Base-by-base conservation (phyloP, 2,329 filamentous ascomycete species). In the Pseudogymnoascus pannorum region DNA sequence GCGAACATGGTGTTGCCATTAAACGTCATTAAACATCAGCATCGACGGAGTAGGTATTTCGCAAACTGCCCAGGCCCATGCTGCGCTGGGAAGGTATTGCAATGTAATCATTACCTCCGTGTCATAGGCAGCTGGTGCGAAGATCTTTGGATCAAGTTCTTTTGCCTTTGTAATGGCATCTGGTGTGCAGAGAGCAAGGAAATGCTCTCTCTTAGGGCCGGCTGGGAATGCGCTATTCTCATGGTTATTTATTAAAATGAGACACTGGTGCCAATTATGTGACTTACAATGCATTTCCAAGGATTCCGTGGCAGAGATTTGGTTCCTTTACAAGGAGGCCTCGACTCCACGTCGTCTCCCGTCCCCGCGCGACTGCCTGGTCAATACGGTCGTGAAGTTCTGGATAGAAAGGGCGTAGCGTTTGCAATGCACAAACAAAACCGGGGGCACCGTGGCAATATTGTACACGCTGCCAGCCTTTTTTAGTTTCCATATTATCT, bases 371-470 rank as follows among this genome's bases (percentile, higher is more conserved):
- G 18, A 87, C 77, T 2, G 81, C 80, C 22, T 68, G 71, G 22
- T 82, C 78, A 62, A 87, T 85, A 40, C 78, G 77, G 0, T 77
- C 75, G 18, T 77, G 71, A 7, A 87, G 73, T 1, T 74, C 75
- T 0, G 83, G 81, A 63, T 86, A 88, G 68, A 81, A 77, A 5
- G 78, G 75, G 58, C 76, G 75, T 60, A 88, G 76, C 1, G 81
- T 80, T 6, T 79, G 68, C 8, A 89, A 76, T 9, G 83, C 85
- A 33, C 80, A 74, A 7, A 87, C 73, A 22, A 87, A 80, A 0
- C 86, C 87, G 1, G 86, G 82, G 0, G 83, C 84, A 2, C 87
- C 87, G 68, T 88, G 86, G 68, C 85, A 88, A 72, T 87, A 85
- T 69, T 88, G 85, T 8, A 88, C 80, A 8, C 85, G 60, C 22